Evolutionary conservation across 148 eudicot species (phyloP), one percentile per base, ranked within the genome.

Genomic region (Polygonum maritimum): DNA sequence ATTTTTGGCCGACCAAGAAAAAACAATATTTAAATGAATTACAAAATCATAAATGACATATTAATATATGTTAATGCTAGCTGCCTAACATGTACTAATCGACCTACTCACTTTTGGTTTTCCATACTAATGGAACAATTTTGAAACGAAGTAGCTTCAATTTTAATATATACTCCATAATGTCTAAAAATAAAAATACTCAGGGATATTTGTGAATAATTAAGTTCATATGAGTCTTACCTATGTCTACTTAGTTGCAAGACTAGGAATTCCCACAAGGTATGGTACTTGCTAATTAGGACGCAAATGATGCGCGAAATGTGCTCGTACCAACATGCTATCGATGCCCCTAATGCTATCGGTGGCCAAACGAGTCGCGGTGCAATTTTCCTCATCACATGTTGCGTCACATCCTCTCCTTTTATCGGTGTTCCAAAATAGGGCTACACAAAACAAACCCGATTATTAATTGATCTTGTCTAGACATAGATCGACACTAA

Each of bases 281-380:
- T 86, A 78, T 94, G 98, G 81, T 91, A 83, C 73, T 89, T 91
- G 87, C 97, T 88, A 21, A 94, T 77, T 45, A 92, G 41, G 4
- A 94, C 78, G 84, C 93, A 90, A 72, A 83, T 41, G 0, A 93
- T 90, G 41, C 98, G 81, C 69, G 95, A 89, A 45, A 94, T 77
- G 70, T 94, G 98, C 85, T 94, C 98, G 49, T 94, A 94, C 98
- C 98, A 94, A 71, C 95, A 90, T 6, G 88, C 96, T 26, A 94
- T 71, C 2, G 97, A 90, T n/a, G 97, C 89, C 36, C 97, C 98
- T 31, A 94, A 79, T 0, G 90, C 89, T 13, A 94, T 89, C 39
- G 80, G 79, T 5, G 98, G 97, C 97, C 97, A 94, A 93, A 94
- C 71, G 91, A 90, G 4, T 87, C 97, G 36, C 3, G 98, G 97